Conservation (phyloP, 78 protist genomes). For the Guillardia theta region DNA sequence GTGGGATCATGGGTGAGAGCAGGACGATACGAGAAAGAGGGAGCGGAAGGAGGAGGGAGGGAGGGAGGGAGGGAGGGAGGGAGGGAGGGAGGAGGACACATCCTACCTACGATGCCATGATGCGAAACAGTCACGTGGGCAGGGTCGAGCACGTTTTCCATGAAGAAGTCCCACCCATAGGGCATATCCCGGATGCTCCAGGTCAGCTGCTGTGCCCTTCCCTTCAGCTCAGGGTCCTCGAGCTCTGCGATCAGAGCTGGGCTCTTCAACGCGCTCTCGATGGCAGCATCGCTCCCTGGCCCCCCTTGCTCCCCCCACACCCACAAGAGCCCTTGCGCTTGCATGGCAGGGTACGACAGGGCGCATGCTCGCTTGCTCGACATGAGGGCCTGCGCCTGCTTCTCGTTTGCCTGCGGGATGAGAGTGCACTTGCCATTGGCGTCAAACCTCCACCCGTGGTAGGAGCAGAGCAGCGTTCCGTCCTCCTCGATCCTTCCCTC, state of each 20-base stretch:
- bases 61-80: too few species aligned
- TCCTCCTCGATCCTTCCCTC: slow-evolving; percentile 32
- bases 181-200: slow-evolving; percentile 7
- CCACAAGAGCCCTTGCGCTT: slow-evolving; percentile 16
- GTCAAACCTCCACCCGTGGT: slow-evolving; percentile 37
- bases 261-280: neutral
- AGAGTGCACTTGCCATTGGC: neutral
- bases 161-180: slow-evolving; percentile 1
- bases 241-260: neutral
- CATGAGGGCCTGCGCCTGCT: neutral
- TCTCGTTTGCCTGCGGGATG: neutral
- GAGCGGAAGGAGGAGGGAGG: too few species aligned
- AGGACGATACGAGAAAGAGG: too few species aligned
- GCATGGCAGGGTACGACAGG: neutral
- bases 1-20: too few species aligned
- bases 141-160: slow-evolving; percentile 39
- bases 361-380: neutral
- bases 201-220: neutral
- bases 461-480: slow-evolving; percentile 34
- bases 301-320: neutral
- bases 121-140: neutral
- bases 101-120: slow-evolving; percentile 31
- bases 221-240: neutral
- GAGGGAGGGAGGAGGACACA: too few species aligned
- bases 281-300: neutral